Evolutionary conservation across 148 eudicot genomes (phyloP), one percentile per base, ranked within the genome.

Genomic region (Simmondsia chinensis): DNA sequence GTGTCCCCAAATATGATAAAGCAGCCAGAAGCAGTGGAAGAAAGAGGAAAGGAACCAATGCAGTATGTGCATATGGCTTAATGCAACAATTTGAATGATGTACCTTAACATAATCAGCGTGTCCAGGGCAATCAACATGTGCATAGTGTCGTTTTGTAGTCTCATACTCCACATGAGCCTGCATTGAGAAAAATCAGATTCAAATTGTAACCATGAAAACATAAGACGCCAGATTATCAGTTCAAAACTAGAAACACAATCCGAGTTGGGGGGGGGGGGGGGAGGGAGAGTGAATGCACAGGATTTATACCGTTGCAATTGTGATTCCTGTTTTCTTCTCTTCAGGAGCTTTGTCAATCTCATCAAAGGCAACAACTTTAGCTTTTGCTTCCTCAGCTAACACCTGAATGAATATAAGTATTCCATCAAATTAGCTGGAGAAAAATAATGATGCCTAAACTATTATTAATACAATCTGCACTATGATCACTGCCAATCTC

Each of bases 91-190:
- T n/a, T n/a, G n/a, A n/a, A n/a, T n/a, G n/a, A n/a, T 88, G 69
- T 69, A 91, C 99, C 59, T 91, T 86, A 8, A 91, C 95, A 66
- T 91, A 85, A 59, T 91, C 95, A 49, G 95, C 95, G 45, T 91
- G 95, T 40, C 94, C 99, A 20, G 99, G 99, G 48, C 99, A 85
- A 60, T 85, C 99, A 27, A 91, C 99, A 61, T 91, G 95, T 2
- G 89, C 88, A 61, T 85, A 91, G 48, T 82, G 95, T 34, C 99
- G 53, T 64, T 91, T 91, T 13, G 64, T 57, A 48, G 99, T 91
- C 77, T 91, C 99, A 54, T 91, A 91, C 73, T 91, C 99, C 31
- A 91, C 99, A 57, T 91, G 99, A 28, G 99, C 89, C 99, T 91
- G 77, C 52, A 46, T 49, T 33, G 35, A 40, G 11, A 4, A 36